phyloP scores from a whole-genome alignment of 2,329 filamentous ascomycete species.

The Emmonsiellopsis sp. region DNA sequence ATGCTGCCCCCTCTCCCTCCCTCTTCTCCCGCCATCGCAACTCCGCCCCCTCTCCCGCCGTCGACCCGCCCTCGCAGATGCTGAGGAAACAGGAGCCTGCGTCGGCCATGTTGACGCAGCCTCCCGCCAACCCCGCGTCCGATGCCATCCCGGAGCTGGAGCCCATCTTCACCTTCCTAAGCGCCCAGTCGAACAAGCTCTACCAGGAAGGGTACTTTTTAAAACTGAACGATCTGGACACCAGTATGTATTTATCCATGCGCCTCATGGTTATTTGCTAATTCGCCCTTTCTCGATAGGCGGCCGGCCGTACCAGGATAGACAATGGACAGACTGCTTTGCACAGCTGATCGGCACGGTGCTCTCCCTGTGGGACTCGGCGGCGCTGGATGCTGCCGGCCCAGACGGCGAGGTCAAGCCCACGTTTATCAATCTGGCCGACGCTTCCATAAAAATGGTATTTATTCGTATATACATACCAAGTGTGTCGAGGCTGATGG shows the following conservation, averaged over 20 bases:
- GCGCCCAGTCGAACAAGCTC: slow-evolving; percentile 89
- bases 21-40: background rate
- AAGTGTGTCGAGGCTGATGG: background rate
- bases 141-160: slow-evolving; percentile 80
- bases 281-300: slow-evolving; percentile 43
- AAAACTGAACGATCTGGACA: slow-evolving; percentile 91
- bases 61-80: background rate
- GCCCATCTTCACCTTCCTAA: slow-evolving; percentile 88
- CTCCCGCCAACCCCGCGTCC: slow-evolving; percentile 70
- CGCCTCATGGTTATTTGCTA: slow-evolving; percentile 15
- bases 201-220: slow-evolving; percentile 98
- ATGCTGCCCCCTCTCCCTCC: background rate
- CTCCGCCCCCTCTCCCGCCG: background rate
- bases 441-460: slow-evolving; percentile 98
- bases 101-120: slow-evolving; percentile 80
- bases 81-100: slow-evolving; percentile 43
- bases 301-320: slow-evolving; percentile 73
- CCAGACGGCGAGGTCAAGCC: slow-evolving; percentile 77
- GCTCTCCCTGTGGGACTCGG: slow-evolving; percentile 89
- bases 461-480: background rate
- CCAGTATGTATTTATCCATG: slow-evolving; percentile 51
- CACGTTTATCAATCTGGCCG: slow-evolving; percentile 92
- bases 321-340: slow-evolving; percentile 94
- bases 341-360: slow-evolving; percentile 93
- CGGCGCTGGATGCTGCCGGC: slow-evolving; percentile 77